Base-by-base conservation (phyloP, 2,329 filamentous ascomycete species). In the Dactylellina drechsleri region DNA sequence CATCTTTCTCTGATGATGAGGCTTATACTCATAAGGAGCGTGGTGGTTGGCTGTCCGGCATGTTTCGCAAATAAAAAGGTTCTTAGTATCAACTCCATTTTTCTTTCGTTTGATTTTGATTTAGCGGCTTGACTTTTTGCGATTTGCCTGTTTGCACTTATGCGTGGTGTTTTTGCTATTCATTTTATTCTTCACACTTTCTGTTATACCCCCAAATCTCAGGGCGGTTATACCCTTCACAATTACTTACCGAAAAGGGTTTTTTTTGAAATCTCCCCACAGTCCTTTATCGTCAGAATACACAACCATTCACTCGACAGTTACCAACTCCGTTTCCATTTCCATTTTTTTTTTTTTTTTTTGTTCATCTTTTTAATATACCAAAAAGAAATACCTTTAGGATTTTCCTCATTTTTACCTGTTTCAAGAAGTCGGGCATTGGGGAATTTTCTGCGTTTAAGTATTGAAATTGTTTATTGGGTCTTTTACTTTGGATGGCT, bases 31-130 rank as follows among this genome's bases (percentile, higher is more conserved):
- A 74, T 18, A 74, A 74, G 40, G 70, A 74, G 49, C 64, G 70
- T 10, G 58, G 70, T 1, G 50, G 70, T 13, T 74, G 70, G 70
- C 43, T 74, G 7, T 74, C 68, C 15, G 70, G 70, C 5, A 60
- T 74, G 28, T 74, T 74, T 43, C 70, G 70, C 62, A 74, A 74
- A 59, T 67, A 52, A 53, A 58, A 66, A 74, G 70, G 70, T 74
- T 64, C 62, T 57, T 50, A 74, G 70, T 74, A 74, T 41, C 10
- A 4, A 53, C 53, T 40, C 15, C 52, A 54, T 66, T 66, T 66
- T 26, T 66, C 40, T 58, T 74, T 10, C 6, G 6, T 8, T 31
- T 40, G 23, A 23, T 23, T 64, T 62, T 50, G 13, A 18, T 59
- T 71, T 65, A 64, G 52, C 65, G 65, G 15, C 47, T 68, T 40